Conservation (phyloP, 352 stramenopile genomes). For the Phytophthora fragariae region DNA sequence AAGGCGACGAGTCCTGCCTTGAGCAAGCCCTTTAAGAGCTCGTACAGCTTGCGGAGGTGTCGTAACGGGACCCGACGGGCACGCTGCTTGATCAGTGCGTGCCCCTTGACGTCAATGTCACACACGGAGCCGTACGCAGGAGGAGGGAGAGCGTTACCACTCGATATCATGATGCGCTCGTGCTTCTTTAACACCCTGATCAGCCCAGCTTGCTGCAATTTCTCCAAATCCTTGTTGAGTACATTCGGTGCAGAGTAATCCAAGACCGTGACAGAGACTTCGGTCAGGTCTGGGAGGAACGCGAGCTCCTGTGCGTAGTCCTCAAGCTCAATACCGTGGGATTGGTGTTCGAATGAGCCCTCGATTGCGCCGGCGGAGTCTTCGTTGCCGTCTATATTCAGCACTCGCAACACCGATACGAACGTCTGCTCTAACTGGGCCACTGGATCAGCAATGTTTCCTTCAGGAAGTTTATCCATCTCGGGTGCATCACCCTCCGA, state of each 20-base stretch:
- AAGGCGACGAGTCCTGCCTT: background rate
- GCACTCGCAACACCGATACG: background rate
- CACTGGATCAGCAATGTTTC: background rate
- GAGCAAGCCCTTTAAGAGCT: conserved; percentile 7
- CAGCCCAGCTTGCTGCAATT: background rate
- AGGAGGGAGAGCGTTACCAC: conserved; percentile 7
- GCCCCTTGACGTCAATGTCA: conserved; percentile 6
- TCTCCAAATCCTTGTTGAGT: background rate
- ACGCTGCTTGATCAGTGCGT: conserved; percentile 5
- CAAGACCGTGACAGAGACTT: background rate
- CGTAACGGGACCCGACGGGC: background rate
- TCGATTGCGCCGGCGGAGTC: background rate
- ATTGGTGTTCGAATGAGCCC: background rate
- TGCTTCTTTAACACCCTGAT: background rate
- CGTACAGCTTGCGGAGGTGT: conserved; percentile 10
- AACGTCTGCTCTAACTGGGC: background rate
- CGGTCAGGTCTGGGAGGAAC: background rate
- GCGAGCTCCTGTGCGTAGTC: background rate
- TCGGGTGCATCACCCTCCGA: too few relatives aligned
- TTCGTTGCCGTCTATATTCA: background rate
- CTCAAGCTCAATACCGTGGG: background rate
- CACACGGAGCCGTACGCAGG: conserved; percentile 8
- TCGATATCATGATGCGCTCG: conserved; percentile 8
- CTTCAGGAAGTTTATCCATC: too few relatives aligned
- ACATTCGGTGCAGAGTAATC: background rate